Evolutionary conservation across 371 early-diverging fungal genomes (phyloP).

Genomic region (Rhizomucor pusillus): DNA sequence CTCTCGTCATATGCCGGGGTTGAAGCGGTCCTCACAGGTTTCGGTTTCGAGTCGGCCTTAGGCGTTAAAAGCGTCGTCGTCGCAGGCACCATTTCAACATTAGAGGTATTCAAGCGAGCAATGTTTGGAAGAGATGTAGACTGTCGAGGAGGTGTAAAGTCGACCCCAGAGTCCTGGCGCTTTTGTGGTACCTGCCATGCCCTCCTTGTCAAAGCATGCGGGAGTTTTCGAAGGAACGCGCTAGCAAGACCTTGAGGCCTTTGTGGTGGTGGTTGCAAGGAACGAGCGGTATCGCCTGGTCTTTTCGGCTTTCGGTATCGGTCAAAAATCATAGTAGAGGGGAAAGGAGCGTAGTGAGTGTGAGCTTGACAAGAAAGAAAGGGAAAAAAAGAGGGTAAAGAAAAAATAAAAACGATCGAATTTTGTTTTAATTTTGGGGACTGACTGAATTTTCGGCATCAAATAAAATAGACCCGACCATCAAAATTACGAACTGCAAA

Average conservation of each 20-base stretch:
- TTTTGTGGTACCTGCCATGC: constrained; percentile 15
- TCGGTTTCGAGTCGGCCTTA: constrained; percentile 7
- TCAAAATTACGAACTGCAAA: too few species aligned
- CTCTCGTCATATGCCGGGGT: constrained; percentile 1
- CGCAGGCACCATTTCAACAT: constrained; percentile 1
- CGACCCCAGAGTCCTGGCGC: constrained; percentile 15
- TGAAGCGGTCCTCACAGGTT: constrained; percentile 8
- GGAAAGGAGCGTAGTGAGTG: background rate
- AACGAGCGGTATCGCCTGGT: constrained; percentile 13
- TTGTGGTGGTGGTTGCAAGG: constrained; percentile 2
- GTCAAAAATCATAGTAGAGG: constrained; percentile 32
- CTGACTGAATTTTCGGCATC: too few species aligned
- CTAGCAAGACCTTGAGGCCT: constrained; percentile 21
- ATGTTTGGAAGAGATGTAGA: constrained; percentile 43
- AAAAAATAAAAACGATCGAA: background rate
- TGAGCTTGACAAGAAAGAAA: constrained; percentile 5
- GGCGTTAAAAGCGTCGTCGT: background rate
- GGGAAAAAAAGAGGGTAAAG: constrained; percentile 7
- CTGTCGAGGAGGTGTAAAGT: constrained; percentile 28
- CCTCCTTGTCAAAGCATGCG: constrained; percentile 21
- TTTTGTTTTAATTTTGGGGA: too few species aligned
- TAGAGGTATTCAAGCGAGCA: constrained; percentile 11
- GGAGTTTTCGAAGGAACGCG: constrained; percentile 33
- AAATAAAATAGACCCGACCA: too few species aligned
- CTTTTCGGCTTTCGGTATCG: constrained; percentile 34